Evolutionary conservation across 2,329 filamentous ascomycete species (phyloP).

Genomic region (Penicillium brasilianum): DNA sequence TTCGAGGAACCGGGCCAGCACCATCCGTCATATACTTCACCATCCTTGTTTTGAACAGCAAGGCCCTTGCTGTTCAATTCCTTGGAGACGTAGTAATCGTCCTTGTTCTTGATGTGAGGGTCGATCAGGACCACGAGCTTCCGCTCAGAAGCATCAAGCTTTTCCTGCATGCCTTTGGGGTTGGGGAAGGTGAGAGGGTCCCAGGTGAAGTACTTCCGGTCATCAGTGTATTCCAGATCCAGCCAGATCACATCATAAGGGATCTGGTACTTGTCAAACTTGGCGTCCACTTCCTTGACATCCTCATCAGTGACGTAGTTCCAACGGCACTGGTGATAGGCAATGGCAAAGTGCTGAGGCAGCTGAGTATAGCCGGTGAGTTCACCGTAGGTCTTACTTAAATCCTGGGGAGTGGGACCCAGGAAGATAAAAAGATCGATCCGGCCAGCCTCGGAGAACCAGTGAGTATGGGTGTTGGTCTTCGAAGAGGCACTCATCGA

Average conservation of each 20-base stretch:
- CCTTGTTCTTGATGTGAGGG: constrained; percentile 94
- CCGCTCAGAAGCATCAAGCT: constrained; percentile 80
- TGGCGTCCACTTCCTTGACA: constrained; percentile 92
- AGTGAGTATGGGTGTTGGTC: constrained; percentile 86
- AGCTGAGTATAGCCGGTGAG: constrained; percentile 90
- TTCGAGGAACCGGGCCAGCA: constrained; percentile 98
- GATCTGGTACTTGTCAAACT: constrained; percentile 93
- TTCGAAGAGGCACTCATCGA: constrained; percentile 71
- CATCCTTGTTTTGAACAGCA: constrained; percentile 87
- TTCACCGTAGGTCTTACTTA: constrained; percentile 82
- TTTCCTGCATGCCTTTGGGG: constrained; percentile 84
- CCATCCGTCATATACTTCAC: constrained; percentile 90
- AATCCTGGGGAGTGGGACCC: constrained; percentile 80
- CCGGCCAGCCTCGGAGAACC: constrained; percentile 91
- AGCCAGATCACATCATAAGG: constrained; percentile 99
- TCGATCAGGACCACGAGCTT: constrained; percentile 96
- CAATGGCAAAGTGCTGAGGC: constrained; percentile 89
- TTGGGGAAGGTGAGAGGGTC: constrained; percentile 86
- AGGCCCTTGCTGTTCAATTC: constrained; percentile 84
- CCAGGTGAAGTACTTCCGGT: constrained; percentile 98
- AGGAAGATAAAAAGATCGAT: constrained; percentile 95
- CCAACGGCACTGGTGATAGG: constrained; percentile 97
- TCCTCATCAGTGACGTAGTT: constrained; percentile 98
- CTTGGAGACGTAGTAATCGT: constrained; percentile 74
- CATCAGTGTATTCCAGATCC: constrained; percentile 96